These are phyloP conservation scores for Fusarium chaquense DNA, from an alignment of 2,329 filamentous ascomycete genomes.

Conservation along the genomic window DNA sequence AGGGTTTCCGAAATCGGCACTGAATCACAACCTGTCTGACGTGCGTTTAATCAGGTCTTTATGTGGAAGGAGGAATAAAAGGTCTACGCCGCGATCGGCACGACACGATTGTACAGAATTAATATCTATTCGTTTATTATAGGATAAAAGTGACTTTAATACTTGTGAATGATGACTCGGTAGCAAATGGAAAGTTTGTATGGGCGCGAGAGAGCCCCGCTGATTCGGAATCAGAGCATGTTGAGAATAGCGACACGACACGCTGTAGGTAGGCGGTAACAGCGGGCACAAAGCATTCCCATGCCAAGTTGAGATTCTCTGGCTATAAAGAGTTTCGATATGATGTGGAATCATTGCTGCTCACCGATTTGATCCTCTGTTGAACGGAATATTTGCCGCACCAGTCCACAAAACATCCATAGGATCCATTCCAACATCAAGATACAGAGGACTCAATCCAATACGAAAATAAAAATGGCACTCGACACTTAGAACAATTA, in stretches of 20 bases:
- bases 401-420: neutral
- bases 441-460: neutral
- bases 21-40: neutral
- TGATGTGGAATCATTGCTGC: neutral
- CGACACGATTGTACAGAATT: no score
- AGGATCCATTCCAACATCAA: neutral
- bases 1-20: neutral
- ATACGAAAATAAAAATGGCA: constrained; percentile 8
- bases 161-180: no score
- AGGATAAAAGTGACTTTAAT: no score
- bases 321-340: neutral
- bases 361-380: neutral
- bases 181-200: no score
- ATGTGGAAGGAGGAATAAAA: neutral
- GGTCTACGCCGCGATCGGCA: no score
- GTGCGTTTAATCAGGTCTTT: neutral
- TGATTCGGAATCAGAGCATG: no score
- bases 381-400: neutral
- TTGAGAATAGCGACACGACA: neutral
- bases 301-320: neutral
- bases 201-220: no score
- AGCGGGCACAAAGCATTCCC: neutral
- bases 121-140: no score
- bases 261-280: neutral
- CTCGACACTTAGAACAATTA: constrained; percentile 1